Evolutionary conservation across 106 monocot species (phyloP).

Genomic region (Apostasia shenzhenica): DNA sequence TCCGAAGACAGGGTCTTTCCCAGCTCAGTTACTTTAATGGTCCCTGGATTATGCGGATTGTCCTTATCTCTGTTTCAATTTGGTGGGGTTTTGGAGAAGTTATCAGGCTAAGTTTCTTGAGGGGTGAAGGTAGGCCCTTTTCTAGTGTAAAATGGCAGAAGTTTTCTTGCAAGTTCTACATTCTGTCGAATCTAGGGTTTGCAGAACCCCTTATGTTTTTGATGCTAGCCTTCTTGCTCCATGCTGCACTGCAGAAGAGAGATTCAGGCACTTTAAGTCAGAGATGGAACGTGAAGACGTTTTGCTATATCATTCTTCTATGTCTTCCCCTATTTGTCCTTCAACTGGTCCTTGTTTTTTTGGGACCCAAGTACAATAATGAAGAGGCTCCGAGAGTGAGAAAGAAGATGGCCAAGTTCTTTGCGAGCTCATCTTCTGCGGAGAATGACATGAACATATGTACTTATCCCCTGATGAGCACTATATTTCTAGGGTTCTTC

Average conservation of each 20-base stretch:
- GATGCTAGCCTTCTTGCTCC: conserved; percentile 45
- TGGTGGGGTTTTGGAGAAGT: conserved; percentile 64
- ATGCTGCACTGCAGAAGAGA: conserved; percentile 39
- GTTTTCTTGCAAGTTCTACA: conserved; percentile 56
- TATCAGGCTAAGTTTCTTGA: conserved; percentile 35
- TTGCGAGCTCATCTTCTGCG: conserved; percentile 24
- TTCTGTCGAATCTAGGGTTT: conserved; percentile 69
- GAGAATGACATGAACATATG: conserved; percentile 24
- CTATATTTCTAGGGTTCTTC: conserved; percentile 45
- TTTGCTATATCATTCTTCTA: conserved; percentile 18
- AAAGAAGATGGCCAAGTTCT: conserved; percentile 46
- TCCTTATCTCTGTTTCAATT: conserved; percentile 36
- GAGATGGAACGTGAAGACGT: conserved; percentile 49
- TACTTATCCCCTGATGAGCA: conserved; percentile 73
- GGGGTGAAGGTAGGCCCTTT: conserved; percentile 31
- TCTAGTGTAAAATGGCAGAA: conserved; percentile 31
- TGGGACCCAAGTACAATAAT: conserved; percentile 31
- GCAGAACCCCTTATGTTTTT: conserved; percentile 62
- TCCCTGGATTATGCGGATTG: conserved; percentile 48
- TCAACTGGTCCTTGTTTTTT: conserved; percentile 40
- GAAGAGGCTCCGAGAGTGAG: conserved; percentile 11
- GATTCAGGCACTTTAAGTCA: conserved; percentile 41
- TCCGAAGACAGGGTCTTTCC: conserved; percentile 24
- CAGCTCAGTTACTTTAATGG: conserved; percentile 59
- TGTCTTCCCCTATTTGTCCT: conserved; percentile 43